Percentiles rank a stretch among this genome's conserved stretches.
Evolutionary conservation across 176 grass and related monocot genomes (phyloP).

Genomic region (Aegilops sharonensis): DNA sequence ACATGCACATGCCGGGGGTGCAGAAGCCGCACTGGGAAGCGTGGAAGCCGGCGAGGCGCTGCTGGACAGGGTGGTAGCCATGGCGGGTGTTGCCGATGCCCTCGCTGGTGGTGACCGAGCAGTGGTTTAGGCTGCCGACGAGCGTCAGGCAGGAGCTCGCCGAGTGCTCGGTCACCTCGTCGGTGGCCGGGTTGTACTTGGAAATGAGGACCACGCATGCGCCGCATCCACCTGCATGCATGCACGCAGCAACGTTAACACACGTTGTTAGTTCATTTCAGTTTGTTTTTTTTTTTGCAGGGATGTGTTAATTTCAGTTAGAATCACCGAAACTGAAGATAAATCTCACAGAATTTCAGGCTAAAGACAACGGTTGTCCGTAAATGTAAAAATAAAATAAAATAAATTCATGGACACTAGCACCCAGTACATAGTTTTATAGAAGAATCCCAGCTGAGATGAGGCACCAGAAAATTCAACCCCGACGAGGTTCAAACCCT

Average conservation of each 20-base stretch:
- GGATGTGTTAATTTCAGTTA: no score
- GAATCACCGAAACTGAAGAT: no score
- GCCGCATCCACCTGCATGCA: slow-evolving; percentile 79
- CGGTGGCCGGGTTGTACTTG: slow-evolving; percentile 49
- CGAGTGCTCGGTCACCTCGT: slow-evolving; percentile 58
- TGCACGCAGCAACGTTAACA: neutral
- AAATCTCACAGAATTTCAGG: no score
- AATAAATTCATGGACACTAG: no score
- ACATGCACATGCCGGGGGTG: slow-evolving; percentile 92
- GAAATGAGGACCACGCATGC: slow-evolving; percentile 80
- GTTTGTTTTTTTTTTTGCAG: no score
- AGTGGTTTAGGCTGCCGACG: slow-evolving; percentile 52
- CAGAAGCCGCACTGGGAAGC: slow-evolving; percentile 95
- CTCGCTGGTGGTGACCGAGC: slow-evolving; percentile 79
- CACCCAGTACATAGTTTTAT: no score
- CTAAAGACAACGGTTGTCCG: no score
- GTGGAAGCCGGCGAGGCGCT: slow-evolving; percentile 69
- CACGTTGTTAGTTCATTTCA: no score
- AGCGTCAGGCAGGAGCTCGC: slow-evolving; percentile 84
- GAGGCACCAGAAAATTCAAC: no score
- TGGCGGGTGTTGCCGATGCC: slow-evolving; percentile 70
- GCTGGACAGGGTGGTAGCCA: slow-evolving; percentile 76
- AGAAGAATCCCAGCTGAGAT: no score
- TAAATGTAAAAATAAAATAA: no score
- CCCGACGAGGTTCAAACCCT: no score